Conservation (phyloP, 352 stramenopile genomes). For the Plasmopara viticola region DNA sequence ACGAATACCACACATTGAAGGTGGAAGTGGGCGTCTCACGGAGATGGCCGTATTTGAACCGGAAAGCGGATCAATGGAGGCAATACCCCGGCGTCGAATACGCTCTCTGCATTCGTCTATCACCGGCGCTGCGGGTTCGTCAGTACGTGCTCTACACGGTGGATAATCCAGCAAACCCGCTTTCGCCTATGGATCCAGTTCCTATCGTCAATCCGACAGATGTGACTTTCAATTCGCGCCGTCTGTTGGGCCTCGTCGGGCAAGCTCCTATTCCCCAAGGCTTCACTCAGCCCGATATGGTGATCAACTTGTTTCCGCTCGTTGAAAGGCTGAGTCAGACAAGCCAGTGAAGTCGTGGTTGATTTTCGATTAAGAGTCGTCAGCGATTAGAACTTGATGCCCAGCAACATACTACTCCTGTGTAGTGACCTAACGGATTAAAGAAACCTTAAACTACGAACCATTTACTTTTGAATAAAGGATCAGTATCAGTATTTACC, state of each 20-base stretch:
- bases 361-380: not conserved
- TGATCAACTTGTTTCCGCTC: not conserved
- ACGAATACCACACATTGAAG: slow-evolving; percentile 1
- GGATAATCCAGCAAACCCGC: not conserved
- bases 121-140: not conserved
- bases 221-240: slow-evolving; percentile 1
- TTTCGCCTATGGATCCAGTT: not conserved
- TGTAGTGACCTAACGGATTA: too few species aligned
- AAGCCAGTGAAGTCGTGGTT: not conserved
- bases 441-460: too few species aligned
- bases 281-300: not conserved
- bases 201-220: slow-evolving; percentile 1
- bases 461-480: too few species aligned
- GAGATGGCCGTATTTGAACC: not conserved
- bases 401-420: too few species aligned
- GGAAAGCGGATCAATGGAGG: not conserved
- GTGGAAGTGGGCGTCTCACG: not conserved
- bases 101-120: slow-evolving; percentile 1
- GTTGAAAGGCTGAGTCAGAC: not conserved
- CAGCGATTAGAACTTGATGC: not conserved
- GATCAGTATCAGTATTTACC: too few species aligned
- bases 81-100: slow-evolving; percentile 1
- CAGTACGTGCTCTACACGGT: not conserved
- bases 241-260: not conserved
- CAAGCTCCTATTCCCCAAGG: not conserved